Conservation (phyloP, 208 protist species). For the Acanthamoeba castellanii region DNA sequence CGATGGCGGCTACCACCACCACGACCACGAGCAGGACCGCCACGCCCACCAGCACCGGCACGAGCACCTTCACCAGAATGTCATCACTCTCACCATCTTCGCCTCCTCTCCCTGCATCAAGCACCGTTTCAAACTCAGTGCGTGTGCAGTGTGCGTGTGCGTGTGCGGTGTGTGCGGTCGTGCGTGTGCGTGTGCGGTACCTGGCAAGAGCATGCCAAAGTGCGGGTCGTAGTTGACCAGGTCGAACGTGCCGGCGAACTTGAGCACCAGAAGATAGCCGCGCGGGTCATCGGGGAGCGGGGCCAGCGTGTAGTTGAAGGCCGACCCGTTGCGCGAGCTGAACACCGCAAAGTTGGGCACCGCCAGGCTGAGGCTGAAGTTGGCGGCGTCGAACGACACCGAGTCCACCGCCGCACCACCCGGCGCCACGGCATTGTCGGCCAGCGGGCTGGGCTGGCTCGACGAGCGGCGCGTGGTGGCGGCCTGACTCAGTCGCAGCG, state of each 20-base stretch:
- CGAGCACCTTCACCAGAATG: background rate
- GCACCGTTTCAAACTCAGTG: too few species aligned
- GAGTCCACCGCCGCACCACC: background rate
- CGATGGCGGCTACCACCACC: background rate
- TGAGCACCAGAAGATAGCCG: background rate
- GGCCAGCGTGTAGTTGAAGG: background rate
- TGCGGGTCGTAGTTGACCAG: background rate
- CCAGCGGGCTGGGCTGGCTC: background rate
- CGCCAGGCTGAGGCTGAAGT: background rate
- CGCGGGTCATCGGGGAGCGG: background rate
- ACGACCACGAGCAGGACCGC: background rate
- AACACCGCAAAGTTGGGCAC: slow-evolving; percentile 21
- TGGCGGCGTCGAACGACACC: background rate
- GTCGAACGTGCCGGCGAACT: background rate
- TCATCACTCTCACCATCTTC: background rate
- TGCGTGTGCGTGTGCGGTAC: background rate
- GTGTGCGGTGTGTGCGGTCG: background rate
- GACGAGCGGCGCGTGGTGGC: background rate
- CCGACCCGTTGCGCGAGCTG: background rate
- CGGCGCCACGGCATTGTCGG: background rate
- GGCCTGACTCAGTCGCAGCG: background rate
- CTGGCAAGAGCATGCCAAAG: background rate
- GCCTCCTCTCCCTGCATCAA: background rate
- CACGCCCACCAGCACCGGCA: slow-evolving; percentile 1
- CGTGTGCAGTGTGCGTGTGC: background rate